Evolutionary conservation across 2,329 filamentous ascomycete genomes (phyloP).

Genomic region (Colletotrichum plurivorum): DNA sequence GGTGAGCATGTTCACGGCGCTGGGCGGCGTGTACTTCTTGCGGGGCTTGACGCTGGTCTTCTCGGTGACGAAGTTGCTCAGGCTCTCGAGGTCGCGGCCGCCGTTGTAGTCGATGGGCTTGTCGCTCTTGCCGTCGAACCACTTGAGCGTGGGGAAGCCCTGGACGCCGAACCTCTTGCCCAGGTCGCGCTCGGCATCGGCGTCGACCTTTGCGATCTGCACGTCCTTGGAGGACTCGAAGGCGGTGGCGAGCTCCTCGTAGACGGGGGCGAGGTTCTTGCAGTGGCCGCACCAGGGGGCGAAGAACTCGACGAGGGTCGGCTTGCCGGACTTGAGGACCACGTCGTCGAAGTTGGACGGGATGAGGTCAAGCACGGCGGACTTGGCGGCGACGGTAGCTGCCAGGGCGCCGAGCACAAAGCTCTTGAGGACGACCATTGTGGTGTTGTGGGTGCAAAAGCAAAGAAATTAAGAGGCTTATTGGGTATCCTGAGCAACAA

Average conservation of each 20-base stretch:
- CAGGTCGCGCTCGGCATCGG: conserved; percentile 87
- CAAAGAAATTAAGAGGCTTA: neutral
- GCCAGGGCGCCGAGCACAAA: conserved; percentile 70
- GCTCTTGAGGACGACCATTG: conserved; percentile 73
- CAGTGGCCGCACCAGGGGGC: conserved; percentile 99
- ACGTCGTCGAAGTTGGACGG: conserved; percentile 93
- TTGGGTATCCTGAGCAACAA: conserved; percentile 17
- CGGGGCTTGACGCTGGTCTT: conserved; percentile 89
- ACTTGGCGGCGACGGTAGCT: conserved; percentile 75
- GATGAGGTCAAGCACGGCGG: conserved; percentile 90
- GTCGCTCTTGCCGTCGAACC: conserved; percentile 95
- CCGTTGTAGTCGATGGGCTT: conserved; percentile 88
- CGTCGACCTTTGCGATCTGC: conserved; percentile 95
- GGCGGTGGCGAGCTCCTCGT: conserved; percentile 86
- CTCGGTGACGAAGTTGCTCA: conserved; percentile 84
- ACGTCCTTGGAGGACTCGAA: conserved; percentile 82
- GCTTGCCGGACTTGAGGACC: conserved; percentile 92
- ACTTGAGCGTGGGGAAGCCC: conserved; percentile 98
- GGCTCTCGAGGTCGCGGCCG: conserved; percentile 88
- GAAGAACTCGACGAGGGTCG: conserved; percentile 97
- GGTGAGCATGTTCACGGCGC: conserved; percentile 83
- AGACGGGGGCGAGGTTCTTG: conserved; percentile 95
- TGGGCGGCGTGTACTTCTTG: conserved; percentile 80
- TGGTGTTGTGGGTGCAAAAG: conserved; percentile 39
- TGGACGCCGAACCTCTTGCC: conserved; percentile 90